Evolutionary conservation across 2,329 filamentous ascomycete species (phyloP).

Genomic region (Microcyclosporella mali): DNA sequence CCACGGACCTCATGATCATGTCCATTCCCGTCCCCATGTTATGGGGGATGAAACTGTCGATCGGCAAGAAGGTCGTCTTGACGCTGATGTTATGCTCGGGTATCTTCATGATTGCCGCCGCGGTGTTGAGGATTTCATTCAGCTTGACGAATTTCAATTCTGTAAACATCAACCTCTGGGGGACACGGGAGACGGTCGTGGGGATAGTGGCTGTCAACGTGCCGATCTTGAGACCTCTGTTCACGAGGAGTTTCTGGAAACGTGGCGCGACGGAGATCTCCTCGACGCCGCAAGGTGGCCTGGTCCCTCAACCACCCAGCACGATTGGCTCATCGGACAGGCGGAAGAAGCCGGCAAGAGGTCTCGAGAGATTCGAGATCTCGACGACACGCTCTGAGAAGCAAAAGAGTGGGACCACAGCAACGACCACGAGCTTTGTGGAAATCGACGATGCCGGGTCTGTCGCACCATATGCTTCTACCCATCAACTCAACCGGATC

Average conservation of each 20-base stretch:
- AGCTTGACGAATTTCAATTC: constrained; percentile 25
- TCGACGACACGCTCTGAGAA: no score
- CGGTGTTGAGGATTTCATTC: constrained; percentile 29
- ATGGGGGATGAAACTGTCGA: constrained; percentile 29
- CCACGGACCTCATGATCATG: constrained; percentile 31
- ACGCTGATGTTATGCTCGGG: constrained; percentile 32
- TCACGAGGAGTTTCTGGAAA: constrained; percentile 6
- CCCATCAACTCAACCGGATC: no score
- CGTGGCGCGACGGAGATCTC: neutral
- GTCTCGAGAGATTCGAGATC: no score
- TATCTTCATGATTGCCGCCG: constrained; percentile 33
- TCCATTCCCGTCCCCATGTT: constrained; percentile 31
- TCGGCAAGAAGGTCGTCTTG: constrained; percentile 32
- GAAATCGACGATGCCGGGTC: no score
- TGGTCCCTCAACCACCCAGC: no score
- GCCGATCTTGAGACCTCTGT: constrained; percentile 27
- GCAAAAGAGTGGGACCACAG: no score
- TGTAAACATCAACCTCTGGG: constrained; percentile 34
- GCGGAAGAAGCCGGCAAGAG: no score
- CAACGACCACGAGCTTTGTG: no score
- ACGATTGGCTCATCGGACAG: no score
- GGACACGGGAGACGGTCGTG: constrained; percentile 33
- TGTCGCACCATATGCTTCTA: no score
- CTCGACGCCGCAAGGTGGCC: no score
- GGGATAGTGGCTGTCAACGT: constrained; percentile 34